Evolutionary conservation across 768 basidiomycete genomes (phyloP), one percentile per base, ranked within the genome.

Genomic region (Suillus cothurnatus): DNA sequence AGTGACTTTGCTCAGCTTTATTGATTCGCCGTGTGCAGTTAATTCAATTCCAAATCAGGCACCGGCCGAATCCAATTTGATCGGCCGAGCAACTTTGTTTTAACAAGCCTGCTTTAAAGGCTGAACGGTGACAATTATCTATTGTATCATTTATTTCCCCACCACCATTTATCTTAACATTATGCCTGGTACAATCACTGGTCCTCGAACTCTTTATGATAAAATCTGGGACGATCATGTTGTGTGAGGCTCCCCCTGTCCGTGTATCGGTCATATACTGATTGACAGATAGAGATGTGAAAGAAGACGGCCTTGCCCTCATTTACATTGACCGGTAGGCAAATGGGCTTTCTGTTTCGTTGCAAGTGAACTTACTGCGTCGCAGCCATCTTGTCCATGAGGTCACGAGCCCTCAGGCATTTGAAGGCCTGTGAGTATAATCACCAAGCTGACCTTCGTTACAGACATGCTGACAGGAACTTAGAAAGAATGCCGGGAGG

Each of bases 181-280:
- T 38, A 89, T 89, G 88, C 85, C 88, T 52, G 82, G 79, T 38
- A 77, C 86, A n/a, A 77, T 83, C 21, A 69, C 81, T 62, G 78
- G 82, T 26, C 94, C 94, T 12, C 89, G 94, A 67, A 98, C 97
- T 41, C 83, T 99, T 36, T 97, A 98, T 79, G 97, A 99, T 80
- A 98, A 98, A 81, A 94, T 98, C 68, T 97, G 93, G 89, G 94
- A 97, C 69, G 95, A 98, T 76, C 97, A 98, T 80, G 87, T 97
- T 73, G 91, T 98, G 88, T 94, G 71, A 67, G 92, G 70, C 41
- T 69, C 36, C 58, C 58, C 58, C 61, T 59, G 15, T 19, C 12
- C 31, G 36, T 56, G 4, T 41, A 32, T 76, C 36, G 64, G 61
- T 43, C n/a, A 45, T 21, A 14, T 62, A 26, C 64, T 73, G 59